Evolutionary conservation across 2,329 filamentous ascomycete genomes (phyloP), one percentile per base, ranked within the genome.

Genomic region (Dothideomycetes sp.): DNA sequence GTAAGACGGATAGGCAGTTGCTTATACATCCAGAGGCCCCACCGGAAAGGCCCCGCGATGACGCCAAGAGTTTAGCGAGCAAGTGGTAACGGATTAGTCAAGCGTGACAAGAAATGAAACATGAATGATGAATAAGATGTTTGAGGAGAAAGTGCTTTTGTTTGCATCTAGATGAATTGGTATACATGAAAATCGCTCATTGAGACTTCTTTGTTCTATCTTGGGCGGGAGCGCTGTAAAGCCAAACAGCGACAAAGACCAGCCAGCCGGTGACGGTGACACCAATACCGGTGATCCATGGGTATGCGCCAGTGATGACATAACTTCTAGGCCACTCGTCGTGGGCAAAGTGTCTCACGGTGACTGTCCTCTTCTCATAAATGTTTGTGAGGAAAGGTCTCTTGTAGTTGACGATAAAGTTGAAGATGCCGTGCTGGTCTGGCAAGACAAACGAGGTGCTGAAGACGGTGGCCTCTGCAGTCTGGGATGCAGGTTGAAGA

Each of bases 381-480:
- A 98, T 60, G 59, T 79, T 82, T 54, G 79, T 91, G 51, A 94
- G 65, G 70, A 95, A 94, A 1, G 89, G 87, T 5, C 91, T 79
- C 71, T 94, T 94, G 73, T 96, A 95, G 72, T 95, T 94, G 62
- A 96, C 74, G 58, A 81, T 78, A 74, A 98, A 96, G 68, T 94
- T 94, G 74, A 96, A 98, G 65, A 98, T 95, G 58, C 91, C 91
- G 67, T 98, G 91, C 65, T 98, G 91, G 60, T 98, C 91, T 4
- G 91, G 91, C 3, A 89, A 74, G 47, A 72, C 82, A 65, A 98
- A 95, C 17, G 75, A 72, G 34, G 75, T 72, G 47, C 73, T 72
- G 69, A 81, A 98, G 45, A 83, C 72, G 36, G 84, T 80, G 47
- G 79, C 77, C 52, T 84, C 79, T 40, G 70, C 62, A 2, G 78